Conservation (phyloP, 352 stramenopile genomes). For the Globisporangium carolinianum region DNA sequence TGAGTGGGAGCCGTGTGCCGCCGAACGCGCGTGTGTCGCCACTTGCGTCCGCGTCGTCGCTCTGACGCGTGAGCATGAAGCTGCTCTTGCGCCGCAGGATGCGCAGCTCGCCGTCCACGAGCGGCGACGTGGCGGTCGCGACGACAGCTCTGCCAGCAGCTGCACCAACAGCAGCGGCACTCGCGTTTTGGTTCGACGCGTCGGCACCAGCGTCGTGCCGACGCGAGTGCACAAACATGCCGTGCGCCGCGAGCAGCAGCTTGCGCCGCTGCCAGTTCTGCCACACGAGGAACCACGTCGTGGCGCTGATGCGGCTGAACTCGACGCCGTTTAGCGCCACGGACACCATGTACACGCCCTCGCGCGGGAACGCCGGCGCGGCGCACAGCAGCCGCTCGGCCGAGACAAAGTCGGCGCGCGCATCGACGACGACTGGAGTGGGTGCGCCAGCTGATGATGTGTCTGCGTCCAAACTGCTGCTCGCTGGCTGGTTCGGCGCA, state of each 20-base stretch:
- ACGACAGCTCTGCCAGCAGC: neutral
- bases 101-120: slow-evolving; percentile 11
- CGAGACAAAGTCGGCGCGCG: slow-evolving; percentile 39
- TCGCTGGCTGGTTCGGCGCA: too few species aligned
- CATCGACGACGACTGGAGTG: slow-evolving; percentile 7
- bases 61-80: slow-evolving; percentile 29
- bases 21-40: slow-evolving; percentile 4
- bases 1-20: slow-evolving; percentile 9
- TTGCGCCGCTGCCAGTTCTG: slow-evolving; percentile 81
- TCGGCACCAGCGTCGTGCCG: neutral
- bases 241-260: slow-evolving; percentile 26
- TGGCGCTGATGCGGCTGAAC: slow-evolving; percentile 44
- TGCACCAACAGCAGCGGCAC: neutral
- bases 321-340: slow-evolving; percentile 62
- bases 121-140: neutral
- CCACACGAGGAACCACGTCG: slow-evolving; percentile 73
- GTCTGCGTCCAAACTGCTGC: neutral
- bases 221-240: slow-evolving; percentile 22
- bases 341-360: slow-evolving; percentile 61
- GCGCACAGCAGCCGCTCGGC: slow-evolving; percentile 31
- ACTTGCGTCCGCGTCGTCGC: neutral
- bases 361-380: slow-evolving; percentile 42
- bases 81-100: slow-evolving; percentile 24
- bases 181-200: neutral
- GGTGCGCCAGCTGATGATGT: neutral